Conservation (phyloP, 345 rosid species). For the Eucalyptus lansdowneana region DNA sequence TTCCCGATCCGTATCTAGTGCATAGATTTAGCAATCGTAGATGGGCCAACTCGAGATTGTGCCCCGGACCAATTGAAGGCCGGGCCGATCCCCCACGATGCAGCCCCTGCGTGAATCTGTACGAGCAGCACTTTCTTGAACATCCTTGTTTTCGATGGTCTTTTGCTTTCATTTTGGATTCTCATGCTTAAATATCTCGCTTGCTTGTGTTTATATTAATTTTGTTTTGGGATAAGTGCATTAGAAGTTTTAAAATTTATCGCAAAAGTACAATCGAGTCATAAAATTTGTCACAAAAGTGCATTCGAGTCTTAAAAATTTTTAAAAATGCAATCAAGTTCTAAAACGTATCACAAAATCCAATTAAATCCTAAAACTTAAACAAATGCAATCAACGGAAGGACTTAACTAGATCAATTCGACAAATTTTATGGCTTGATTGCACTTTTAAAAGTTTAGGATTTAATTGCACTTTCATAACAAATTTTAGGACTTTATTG, state of each 20-base stretch:
- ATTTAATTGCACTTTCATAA: rapidly evolving
- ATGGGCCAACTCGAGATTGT: too few relatives aligned
- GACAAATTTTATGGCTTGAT: rapidly evolving
- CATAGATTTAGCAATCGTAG: neutral
- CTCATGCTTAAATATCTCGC: neutral
- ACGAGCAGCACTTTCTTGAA: neutral
- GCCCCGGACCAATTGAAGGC: too few relatives aligned
- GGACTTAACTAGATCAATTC: too few relatives aligned
- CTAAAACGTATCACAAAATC: too few relatives aligned
- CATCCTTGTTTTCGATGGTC: neutral
- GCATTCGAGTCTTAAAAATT: rapidly evolving
- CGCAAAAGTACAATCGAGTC: rapidly evolving
- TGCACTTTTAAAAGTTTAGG: too few relatives aligned
- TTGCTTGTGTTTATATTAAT: neutral
- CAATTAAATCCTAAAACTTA: too few relatives aligned
- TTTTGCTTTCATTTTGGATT: neutral
- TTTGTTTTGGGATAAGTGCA: neutral
- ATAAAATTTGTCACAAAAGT: too few relatives aligned
- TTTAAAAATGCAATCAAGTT: rapidly evolving
- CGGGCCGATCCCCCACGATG: neutral
- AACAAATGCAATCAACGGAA: too few relatives aligned
- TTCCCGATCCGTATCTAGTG: neutral
- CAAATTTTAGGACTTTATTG: rapidly evolving
- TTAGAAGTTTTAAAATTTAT: too few relatives aligned
- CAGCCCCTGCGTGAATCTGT: neutral